Base-by-base conservation (phyloP, 768 basidiomycete species). In the Boletales sp. region DNA sequence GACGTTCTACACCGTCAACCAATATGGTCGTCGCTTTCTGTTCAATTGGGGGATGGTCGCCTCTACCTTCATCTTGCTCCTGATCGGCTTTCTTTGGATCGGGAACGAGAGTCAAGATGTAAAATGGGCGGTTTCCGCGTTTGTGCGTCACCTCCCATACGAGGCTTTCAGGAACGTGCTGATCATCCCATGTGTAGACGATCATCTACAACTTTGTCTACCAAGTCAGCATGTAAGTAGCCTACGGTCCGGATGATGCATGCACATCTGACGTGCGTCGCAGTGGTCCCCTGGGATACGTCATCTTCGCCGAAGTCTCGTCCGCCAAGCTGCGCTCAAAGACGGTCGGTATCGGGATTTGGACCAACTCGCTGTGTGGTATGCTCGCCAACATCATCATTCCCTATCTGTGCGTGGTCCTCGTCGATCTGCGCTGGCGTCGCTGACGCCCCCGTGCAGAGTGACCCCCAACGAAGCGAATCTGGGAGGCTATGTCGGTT, bases 141-240 rank as follows among this genome's bases (percentile, higher is more conserved):
- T 66, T 32, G 57, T 65, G 24, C 2, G 65, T 54, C 40, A 13
- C 27, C 3, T 21, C 4, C 15, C 8, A 2, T 5, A 9, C 1
- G 1, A 1, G 15, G 27, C 14, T 27, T 8, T 29, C 32, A 3
- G 19, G 6, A 3, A 2, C 14, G 3, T 36, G 14, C 32, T 34
- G 32, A 34, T 14, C 32, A 0, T 34, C 14, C 11, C 14, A 34
- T 18, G 7, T 15, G 2, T 14, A 65, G 65, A 65, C 62, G 48
- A 60, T 65, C 42, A 52, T 67, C 39, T 67, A 65, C 47, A 67
- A 65, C 47, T 67, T 65, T 47, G 54, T 62, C 15, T 67, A 58
- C 45, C 62, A 67, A 51, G 37, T 30, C 18, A 47, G 51, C 51
- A 65, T 65, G 65, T 67, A 14, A 47, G 65, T 27, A 2, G 2